Conservation (phyloP, 2,329 filamentous ascomycete genomes). For the Fusarium floridanum region DNA sequence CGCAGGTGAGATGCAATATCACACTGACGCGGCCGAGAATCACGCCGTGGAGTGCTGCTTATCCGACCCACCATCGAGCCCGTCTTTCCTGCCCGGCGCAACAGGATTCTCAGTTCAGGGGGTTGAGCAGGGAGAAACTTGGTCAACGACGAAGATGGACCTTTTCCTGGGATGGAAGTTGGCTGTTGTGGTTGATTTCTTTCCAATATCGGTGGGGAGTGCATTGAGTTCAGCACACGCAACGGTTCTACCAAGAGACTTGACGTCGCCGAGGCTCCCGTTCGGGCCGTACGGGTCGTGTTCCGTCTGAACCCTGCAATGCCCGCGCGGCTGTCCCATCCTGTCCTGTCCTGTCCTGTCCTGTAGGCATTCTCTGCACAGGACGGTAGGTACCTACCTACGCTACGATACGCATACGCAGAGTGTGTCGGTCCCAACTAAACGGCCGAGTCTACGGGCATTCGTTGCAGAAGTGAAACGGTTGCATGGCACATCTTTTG, state of each 20-base stretch:
- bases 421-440: conserved; percentile 4
- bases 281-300: conserved; percentile 29
- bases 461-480: conserved; percentile 9
- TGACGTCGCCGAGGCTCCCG: conserved; percentile 6
- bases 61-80: conserved; percentile 32
- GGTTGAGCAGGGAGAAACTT: conserved; percentile 10
- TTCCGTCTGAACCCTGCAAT: conserved; percentile 30
- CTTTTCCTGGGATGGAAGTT: not conserved
- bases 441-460: conserved; percentile 1
- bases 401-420: conserved; percentile 2
- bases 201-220: conserved; percentile 5
- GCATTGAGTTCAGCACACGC: conserved; percentile 27
- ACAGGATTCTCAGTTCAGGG: conserved; percentile 20
- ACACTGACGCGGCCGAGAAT: conserved; percentile 43
- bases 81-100: conserved; percentile 1
- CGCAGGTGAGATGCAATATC: conserved; percentile 36
- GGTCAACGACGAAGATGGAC: not conserved
- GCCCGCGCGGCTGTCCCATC: not conserved
- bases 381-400: conserved; percentile 5
- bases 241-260: conserved; percentile 3
- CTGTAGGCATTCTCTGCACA: not conserved
- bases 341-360: not conserved
- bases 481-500: conserved; percentile 9
- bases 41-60: conserved; percentile 40
- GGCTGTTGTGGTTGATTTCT: conserved; percentile 2